phyloP scores from a whole-genome alignment of 2,329 filamentous ascomycete genomes.

The Fusarium pininemorale region DNA sequence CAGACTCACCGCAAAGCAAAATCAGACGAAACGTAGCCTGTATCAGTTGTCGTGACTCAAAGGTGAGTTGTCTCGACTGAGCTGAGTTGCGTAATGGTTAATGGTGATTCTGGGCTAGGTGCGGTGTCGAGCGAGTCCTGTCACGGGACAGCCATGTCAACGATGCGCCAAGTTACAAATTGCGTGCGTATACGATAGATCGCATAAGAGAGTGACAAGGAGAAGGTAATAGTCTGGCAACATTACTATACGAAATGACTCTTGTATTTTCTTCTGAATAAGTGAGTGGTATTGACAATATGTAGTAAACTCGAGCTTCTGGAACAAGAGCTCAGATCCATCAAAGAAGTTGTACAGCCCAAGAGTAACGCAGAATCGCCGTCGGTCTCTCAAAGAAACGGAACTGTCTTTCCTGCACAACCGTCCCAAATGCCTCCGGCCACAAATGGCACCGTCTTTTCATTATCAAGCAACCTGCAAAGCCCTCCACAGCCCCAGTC shows the following conservation, averaged over 20 bases:
- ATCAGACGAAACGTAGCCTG: conserved; percentile 52
- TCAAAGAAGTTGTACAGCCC: conserved; percentile 60
- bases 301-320: conserved; percentile 64
- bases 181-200: conserved; percentile 57
- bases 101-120: conserved; percentile 53
- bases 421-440: conserved; percentile 16
- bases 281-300: conserved; percentile 8
- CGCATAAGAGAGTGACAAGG: conserved; percentile 57
- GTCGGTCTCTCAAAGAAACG: conserved; percentile 42
- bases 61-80: conserved; percentile 44
- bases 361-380: conserved; percentile 33
- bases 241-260: background rate
- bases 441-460: conserved; percentile 1
- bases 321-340: conserved; percentile 63
- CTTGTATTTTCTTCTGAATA: background rate
- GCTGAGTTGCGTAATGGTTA: conserved; percentile 51
- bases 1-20: conserved; percentile 36
- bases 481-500: conserved; percentile 1
- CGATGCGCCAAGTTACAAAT: conserved; percentile 56
- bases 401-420: conserved; percentile 34
- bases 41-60: conserved; percentile 52
- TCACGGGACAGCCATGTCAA: conserved; percentile 53
- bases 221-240: conserved; percentile 48
- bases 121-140: conserved; percentile 54
- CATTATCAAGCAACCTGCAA: conserved; percentile 12